Evolutionary conservation across 2,329 filamentous ascomycete species (phyloP), one percentile per base, ranked within the genome.

Genomic region (Xylariomycetidae sp.): DNA sequence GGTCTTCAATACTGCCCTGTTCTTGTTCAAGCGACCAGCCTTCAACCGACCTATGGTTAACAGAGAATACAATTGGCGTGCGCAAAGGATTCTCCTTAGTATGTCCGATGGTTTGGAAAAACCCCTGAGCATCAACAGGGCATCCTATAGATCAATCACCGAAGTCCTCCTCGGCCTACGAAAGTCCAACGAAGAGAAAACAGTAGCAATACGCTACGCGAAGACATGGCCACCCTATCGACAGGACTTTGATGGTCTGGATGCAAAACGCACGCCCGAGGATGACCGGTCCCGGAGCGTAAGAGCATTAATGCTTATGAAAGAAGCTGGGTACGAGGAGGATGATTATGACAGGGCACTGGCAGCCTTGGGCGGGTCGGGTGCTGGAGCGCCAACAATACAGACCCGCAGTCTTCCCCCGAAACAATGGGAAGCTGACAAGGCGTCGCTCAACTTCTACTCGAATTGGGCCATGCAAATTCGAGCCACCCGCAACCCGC

Each of bases 171-270:
- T 72, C 6, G 73, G 67, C 3, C 59, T 72, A 35, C 63, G 64
- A 26, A 80, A 77, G 47, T 71, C 68, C 7, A 49, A 57, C 6
- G 57, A 55, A 5, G 77, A 82, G 52, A 57, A 53, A 10, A 65
- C 63, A 20, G 67, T 65, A 19, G 64, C 70, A 2, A 43, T 55
- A 14, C 67, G 72, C 18, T 65, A 75, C 35, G 58, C 61, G 2
- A 61, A 67, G 31, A 65, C 64, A 2, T 81, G 76, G 77, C 77
- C 77, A 8, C 77, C 77, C 0, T 80, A 77, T 54, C 58, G 74
- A 34, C 60, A 65, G 23, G 63, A 70, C 9, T 66, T 70, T 37
- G 72, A 81, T 46, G 76, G 76, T 2, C 69, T 74, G 40, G 77
- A 82, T 48, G 76, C 76, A 42, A 62, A 58, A 31, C 62, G 65